A percentile compares a stretch with the other conserved stretches of the same genome.
phyloP scores from a whole-genome alignment of 2,329 filamentous ascomycete species.

The Pezicula carpinea region DNA sequence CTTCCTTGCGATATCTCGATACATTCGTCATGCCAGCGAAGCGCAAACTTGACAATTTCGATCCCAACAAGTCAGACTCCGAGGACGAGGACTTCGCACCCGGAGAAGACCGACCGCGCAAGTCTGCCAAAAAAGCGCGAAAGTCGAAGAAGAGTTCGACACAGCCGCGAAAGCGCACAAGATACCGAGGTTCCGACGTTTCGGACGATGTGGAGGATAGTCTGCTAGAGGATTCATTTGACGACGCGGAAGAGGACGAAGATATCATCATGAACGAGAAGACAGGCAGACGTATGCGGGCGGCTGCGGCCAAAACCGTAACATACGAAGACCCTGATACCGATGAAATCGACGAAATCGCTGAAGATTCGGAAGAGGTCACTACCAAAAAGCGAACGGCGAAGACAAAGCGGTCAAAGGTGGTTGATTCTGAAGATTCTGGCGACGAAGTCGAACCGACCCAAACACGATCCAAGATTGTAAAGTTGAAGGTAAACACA shows the following conservation, averaged over 20 bases:
- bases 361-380: constrained; percentile 25
- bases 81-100: constrained; percentile 64
- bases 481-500: constrained; percentile 26
- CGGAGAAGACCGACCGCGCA: constrained; percentile 39
- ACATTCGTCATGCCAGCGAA: constrained; percentile 24
- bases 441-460: constrained; percentile 21
- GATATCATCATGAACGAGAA: constrained; percentile 39
- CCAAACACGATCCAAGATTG: constrained; percentile 12
- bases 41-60: constrained; percentile 57
- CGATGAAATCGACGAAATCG: constrained; percentile 29
- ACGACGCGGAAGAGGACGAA: constrained; percentile 35
- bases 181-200: constrained; percentile 58
- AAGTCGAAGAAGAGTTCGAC: constrained; percentile 24
- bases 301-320: constrained; percentile 39
- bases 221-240: constrained; percentile 44
- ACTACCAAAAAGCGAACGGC: constrained; percentile 9
- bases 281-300: constrained; percentile 44
- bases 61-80: constrained; percentile 62
- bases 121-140: constrained; percentile 36
- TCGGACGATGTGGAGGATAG: constrained; percentile 54
- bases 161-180: constrained; percentile 33
- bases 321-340: constrained; percentile 45
- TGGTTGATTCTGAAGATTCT: constrained; percentile 8
- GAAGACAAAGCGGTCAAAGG: constrained; percentile 22
- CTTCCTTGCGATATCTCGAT: background rate